Base-by-base conservation (phyloP, 176 grass and related monocot genomes). In the Musa schizocarpa region DNA sequence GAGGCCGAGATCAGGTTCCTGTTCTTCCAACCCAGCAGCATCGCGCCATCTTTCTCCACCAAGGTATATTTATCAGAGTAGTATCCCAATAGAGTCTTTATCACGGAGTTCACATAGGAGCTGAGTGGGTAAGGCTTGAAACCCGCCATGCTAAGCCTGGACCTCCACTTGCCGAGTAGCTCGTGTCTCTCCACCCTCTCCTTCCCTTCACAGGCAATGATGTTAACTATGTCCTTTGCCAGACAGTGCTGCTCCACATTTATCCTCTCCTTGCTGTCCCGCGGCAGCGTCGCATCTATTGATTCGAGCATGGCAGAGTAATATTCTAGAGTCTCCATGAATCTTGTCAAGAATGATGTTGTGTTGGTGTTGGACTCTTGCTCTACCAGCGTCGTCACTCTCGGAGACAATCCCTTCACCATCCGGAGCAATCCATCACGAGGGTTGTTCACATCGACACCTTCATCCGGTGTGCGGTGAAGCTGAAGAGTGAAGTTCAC, bases 361-460 rank as follows among this genome's bases (percentile, higher is more conserved):
- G 94, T 98, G 80, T 98, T 98, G 68, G 94, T 98, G 83, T 98
- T 92, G 0, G 94, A 98, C 76, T 98, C 94, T 75, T 98, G 94
- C 77, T 98, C 94, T 53, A 98, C 94, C 74, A 98, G 81, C 0
- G 94, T 98, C 34, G 80, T 91, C 76, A 98, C 90, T 84, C 93
- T 98, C 7, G 94, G 94, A 11, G 86, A 90, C 65, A 98, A 81
- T 12, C 88, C 88, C 79, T 89, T 98, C 50, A 98, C 94, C 94
- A 89, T 93, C 73, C 94, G 82, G 13, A 98, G 84, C 78, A 98
- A 85, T n/a, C 88, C 86, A 50, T 98, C 94, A 65, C 94, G 78
- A 27, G 94, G 94, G 78, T 98, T 98, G 76, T 85, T 90, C 43
- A 93, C 79, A 23, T 98, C 90, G 14, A 98, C 90, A 1, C 94